Percentiles rank a stretch among this genome's conserved stretches.
phyloP scores from a whole-genome alignment of 2,329 filamentous ascomycete genomes.

The Penicillium frequentans region DNA sequence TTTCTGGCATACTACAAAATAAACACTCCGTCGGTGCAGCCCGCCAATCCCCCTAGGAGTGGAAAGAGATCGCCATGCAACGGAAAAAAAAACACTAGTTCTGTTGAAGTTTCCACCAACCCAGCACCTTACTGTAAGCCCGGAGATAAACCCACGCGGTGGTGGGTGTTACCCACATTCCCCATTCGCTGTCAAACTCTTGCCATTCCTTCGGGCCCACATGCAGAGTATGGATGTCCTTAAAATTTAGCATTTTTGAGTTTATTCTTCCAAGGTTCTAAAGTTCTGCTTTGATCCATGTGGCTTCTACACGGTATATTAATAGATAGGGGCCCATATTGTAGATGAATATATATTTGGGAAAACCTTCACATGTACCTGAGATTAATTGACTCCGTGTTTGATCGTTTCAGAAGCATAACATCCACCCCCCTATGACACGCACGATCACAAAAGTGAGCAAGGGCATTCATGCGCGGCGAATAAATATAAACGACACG shows the following conservation, averaged over 20 bases:
- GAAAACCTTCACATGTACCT: background rate
- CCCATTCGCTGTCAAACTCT: constrained; percentile 2
- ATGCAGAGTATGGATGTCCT: background rate
- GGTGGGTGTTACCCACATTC: background rate
- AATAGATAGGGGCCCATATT: background rate
- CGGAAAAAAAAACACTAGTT: constrained; percentile 1
- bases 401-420: background rate
- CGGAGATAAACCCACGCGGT: background rate
- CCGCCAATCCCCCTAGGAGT: background rate
- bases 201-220: background rate
- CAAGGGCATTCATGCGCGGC: background rate
- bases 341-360: background rate
- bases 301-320: background rate
- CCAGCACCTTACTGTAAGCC: background rate
- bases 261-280: background rate
- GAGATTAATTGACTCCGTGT: background rate
- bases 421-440: background rate
- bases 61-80: background rate
- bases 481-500: background rate
- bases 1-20: background rate
- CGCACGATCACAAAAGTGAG: background rate
- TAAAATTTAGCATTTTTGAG: background rate
- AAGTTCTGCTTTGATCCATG: background rate
- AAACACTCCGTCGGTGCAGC: background rate
- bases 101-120: constrained; percentile 8